Evolutionary conservation across 2,329 filamentous ascomycete genomes (phyloP), one percentile per base, ranked within the genome.

Genomic region (Boeremia exigua): DNA sequence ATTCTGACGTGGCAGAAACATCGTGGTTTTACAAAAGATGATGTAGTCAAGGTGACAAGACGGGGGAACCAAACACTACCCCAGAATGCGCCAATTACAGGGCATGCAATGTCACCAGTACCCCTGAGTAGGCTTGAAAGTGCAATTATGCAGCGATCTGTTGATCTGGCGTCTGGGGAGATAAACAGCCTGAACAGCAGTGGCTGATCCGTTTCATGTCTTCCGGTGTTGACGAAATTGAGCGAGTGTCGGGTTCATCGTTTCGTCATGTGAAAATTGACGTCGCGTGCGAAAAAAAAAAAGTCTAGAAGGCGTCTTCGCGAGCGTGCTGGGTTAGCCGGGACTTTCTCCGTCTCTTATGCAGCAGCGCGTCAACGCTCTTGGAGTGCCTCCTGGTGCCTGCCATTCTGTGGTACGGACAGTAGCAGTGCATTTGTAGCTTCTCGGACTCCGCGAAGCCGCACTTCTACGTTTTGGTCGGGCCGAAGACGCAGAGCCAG

Each of bases 181-280:
- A 37, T 33, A 51, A 47, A 48, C 32, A 47, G 53, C 9, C 30
- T 51, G 37, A 47, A 47, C 25, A 51, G 17, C 15, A 43, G 37
- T 56, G 37, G 53, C 48, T 56, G 42, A 51, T 56, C 47, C 19
- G 47, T 56, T 56, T 56, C 53, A 56, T 46, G 36, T 56, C 42
- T 12, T 38, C 17, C 15, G 27, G 36, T 27, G 37, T 30, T 47
- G 53, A 56, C 27, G 43, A 33, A 48, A 51, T 51, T 51, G 47
- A 51, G 53, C 53, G 42, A 29, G 36, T 51, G 47, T 51, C 53
- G 47, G 44, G 30, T 47, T 44, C 37, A 45, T 47, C 27, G 42
- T 29, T 32, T 34, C 17, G 29, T 34, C 42, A 32, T 30, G 40
- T 56, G 46, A 40, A 34, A 23, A 36, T 28, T 45, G 38, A 49